Base-by-base conservation (phyloP, 2,329 filamentous ascomycete genomes). In the Aureobasidium pullulans region DNA sequence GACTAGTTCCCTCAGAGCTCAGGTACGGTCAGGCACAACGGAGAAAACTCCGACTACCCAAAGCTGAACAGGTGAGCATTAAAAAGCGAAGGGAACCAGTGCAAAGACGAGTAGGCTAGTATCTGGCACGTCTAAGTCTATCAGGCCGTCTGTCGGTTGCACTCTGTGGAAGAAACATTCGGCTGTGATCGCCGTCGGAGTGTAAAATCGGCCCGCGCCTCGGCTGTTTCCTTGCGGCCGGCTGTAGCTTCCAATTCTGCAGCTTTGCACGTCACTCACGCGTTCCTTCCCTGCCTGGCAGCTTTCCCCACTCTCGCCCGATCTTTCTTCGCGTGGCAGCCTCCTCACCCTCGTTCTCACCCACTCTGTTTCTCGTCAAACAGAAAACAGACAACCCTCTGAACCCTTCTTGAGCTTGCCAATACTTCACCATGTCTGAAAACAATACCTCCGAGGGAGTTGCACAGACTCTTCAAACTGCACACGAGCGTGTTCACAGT, bases 371-470 rank as follows among this genome's bases (percentile, higher is more conserved):
- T 52, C 19, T 16, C 15, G 16, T 23, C 13, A 5, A 47, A 28
- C 44, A 48, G 29, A 48, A 3, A 19, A 28, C 31, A 34, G 13
- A 36, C 16, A 42, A 13, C n/a, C 19, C 34, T 15, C 6, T 16
- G 19, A 39, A 4, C 16, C 13, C 19, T 10, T 37, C 23, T 23
- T 23, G 23, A 23, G 16, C 4, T 16, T 28, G 10, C 37, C 32
- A 53, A 5, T 4, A 40, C 11, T 42, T 2, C 49, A 47, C 6
- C 23, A 59, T 59, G 57, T n/a, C 56, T 44, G 44, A 43, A 34
- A 50, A 59, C 37, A 50, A 53, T 37, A n/a, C 57, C 1, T 50
- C 57, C 39, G 57, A 59, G 19, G 47, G 32, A 29, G 46, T 53
- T 29, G 57, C 44, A 2, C 57, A 50, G 19, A 40, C 46, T 29